Evolutionary conservation across 345 rosid species (phyloP).

Genomic region (Cardiospermum halicacabum): DNA sequence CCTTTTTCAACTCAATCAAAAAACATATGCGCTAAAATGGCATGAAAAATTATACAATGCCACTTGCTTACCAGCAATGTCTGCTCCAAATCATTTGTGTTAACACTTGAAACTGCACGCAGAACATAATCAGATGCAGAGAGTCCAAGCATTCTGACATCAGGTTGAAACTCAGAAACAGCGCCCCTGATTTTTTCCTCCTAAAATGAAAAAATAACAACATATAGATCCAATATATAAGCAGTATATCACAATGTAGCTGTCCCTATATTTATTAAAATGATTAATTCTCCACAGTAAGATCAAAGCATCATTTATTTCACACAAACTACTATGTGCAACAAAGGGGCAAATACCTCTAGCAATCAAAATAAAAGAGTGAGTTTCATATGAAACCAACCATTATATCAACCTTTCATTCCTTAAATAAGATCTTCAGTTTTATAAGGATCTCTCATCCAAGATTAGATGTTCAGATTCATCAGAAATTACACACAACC

Average conservation of each 20-base stretch:
- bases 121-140: constrained; percentile 80
- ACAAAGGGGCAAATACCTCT: too few species aligned
- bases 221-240: constrained; percentile 3
- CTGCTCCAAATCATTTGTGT: constrained; percentile 84
- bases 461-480: too few species aligned
- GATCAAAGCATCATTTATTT: background rate
- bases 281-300: background rate
- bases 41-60: background rate
- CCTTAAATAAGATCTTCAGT: too few species aligned
- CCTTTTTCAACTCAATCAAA: background rate
- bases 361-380: too few species aligned
- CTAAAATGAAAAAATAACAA: constrained; percentile 31
- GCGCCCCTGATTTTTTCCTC: constrained; percentile 63
- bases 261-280: background rate
- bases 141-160: constrained; percentile 62
- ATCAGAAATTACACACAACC: too few species aligned
- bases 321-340: too few species aligned
- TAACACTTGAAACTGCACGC: constrained; percentile 61
- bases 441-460: too few species aligned
- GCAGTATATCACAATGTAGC: background rate
- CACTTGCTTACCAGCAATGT: constrained; percentile 61
- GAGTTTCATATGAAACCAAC: too few species aligned
- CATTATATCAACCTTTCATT: too few species aligned
- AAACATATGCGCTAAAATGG: background rate
- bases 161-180: constrained; percentile 55